Conservation (phyloP, 768 basidiomycete species). For the Boletus fagicola region DNA sequence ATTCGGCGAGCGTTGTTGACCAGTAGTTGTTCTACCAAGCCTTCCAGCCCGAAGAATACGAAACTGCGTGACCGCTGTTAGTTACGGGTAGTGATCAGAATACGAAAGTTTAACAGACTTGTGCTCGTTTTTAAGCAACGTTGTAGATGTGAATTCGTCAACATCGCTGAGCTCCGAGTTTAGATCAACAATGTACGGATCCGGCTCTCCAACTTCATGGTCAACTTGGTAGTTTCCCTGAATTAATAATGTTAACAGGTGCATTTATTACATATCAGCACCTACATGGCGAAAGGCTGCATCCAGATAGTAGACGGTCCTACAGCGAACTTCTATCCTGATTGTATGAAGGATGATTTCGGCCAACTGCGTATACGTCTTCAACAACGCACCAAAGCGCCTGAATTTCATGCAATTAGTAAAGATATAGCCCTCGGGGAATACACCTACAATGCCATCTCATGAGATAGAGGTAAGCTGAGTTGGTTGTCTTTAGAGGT, state of each 20-base stretch:
- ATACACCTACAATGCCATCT: conserved; percentile 79
- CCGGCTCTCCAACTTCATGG: conserved; percentile 86
- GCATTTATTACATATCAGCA: conserved; percentile 7
- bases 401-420: conserved; percentile 40
- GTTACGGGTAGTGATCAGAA: not conserved
- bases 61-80: conserved; percentile 51
- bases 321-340: conserved; percentile 83
- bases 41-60: conserved; percentile 80
- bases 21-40: conserved; percentile 81
- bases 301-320: conserved; percentile 76
- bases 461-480: conserved; percentile 74
- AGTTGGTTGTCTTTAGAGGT: conserved; percentile 47
- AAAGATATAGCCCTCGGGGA: not conserved
- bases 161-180: conserved; percentile 76
- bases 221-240: conserved; percentile 86
- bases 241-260: conserved; percentile 10
- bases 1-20: conserved; percentile 73
- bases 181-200: conserved; percentile 83
- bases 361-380: conserved; percentile 88
- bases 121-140: conserved; percentile 62
- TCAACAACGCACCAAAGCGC: conserved; percentile 86
- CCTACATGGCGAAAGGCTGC: conserved; percentile 74
- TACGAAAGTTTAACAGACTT: conserved; percentile 46
- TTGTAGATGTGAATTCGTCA: conserved; percentile 64
- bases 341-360: conserved; percentile 85